Evolutionary conservation across 352 stramenopile genomes (phyloP).

Genomic region (Globisporangium emineosum): DNA sequence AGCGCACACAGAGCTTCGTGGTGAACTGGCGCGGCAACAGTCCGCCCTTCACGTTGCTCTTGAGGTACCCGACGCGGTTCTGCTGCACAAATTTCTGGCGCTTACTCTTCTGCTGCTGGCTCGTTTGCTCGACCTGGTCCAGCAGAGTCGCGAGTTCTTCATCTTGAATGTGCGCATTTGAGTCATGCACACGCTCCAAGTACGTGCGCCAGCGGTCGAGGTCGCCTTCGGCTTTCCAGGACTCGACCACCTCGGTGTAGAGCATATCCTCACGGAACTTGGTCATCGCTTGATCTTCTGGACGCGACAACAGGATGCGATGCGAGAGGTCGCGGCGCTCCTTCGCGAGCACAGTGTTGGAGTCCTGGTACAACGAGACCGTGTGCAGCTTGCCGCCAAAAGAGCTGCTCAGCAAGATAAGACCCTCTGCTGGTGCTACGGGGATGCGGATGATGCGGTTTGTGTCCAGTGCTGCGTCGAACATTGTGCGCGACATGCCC

Average conservation of each 20-base stretch:
- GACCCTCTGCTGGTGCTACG: conserved; percentile 83
- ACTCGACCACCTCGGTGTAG: conserved; percentile 58
- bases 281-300: conserved; percentile 52
- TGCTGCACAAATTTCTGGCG: conserved; percentile 47
- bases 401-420: conserved; percentile 79
- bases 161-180: conserved; percentile 43
- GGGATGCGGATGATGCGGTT: conserved; percentile 83
- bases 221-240: conserved; percentile 49
- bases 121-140: conserved; percentile 31
- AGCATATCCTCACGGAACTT: conserved; percentile 73
- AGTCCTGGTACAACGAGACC: conserved; percentile 68
- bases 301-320: conserved; percentile 45
- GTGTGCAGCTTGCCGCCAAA: conserved; percentile 81
- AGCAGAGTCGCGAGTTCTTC: conserved; percentile 35
- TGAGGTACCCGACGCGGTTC: conserved; percentile 38
- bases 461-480: conserved; percentile 77
- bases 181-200: conserved; percentile 52
- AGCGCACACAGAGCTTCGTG: conserved; percentile 76
- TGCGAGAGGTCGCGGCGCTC: conserved; percentile 54
- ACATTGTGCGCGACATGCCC: conserved; percentile 55
- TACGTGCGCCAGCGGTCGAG: conserved; percentile 57
- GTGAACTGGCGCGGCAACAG: conserved; percentile 73
- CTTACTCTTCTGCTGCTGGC: conserved; percentile 37
- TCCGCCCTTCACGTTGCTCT: conserved; percentile 40
- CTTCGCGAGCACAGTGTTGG: conserved; percentile 58